A percentile compares a stretch with the other conserved stretches of the same genome.
Conservation (phyloP, 2,329 filamentous ascomycete species). For the Colletotrichum scovillei region DNA sequence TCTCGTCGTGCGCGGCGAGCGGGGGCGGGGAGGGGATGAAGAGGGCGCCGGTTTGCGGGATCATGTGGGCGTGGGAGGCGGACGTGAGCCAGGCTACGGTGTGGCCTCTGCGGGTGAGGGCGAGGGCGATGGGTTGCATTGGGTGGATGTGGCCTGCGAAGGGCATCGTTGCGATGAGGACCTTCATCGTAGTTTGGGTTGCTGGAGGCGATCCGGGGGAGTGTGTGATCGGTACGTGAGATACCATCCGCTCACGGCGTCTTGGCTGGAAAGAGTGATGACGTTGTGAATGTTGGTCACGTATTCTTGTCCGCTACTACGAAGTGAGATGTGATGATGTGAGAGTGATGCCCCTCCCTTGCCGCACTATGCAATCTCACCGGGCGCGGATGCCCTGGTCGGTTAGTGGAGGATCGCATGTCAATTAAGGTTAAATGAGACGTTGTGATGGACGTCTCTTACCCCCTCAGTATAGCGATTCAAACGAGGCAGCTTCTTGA, state of each 20-base stretch:
- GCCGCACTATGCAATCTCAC: not conserved
- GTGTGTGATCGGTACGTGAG: too few relatives aligned
- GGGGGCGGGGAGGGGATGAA: slow-evolving; percentile 5
- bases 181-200: not conserved
- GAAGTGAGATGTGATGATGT: not conserved
- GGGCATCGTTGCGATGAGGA: slow-evolving; percentile 25
- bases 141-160: slow-evolving; percentile 23
- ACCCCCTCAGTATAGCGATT: too few relatives aligned
- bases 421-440: slow-evolving; percentile 12
- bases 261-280: too few relatives aligned
- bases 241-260: too few relatives aligned
- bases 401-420: not conserved
- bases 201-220: not conserved
- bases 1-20: slow-evolving; percentile 14
- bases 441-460: not conserved
- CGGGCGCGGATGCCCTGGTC: not conserved
- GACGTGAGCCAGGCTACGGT: slow-evolving; percentile 25
- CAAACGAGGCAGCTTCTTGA: too few relatives aligned
- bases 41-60: not conserved
- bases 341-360: not conserved
- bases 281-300: too few relatives aligned
- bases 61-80: slow-evolving; percentile 8
- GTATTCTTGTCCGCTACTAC: too few relatives aligned
- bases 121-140: slow-evolving; percentile 12
- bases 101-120: slow-evolving; percentile 13